A percentile compares a stretch with the other conserved stretches of the same genome.
Conservation (phyloP, 2,329 filamentous ascomycete genomes). For the Cryphonectria carpinicola region DNA sequence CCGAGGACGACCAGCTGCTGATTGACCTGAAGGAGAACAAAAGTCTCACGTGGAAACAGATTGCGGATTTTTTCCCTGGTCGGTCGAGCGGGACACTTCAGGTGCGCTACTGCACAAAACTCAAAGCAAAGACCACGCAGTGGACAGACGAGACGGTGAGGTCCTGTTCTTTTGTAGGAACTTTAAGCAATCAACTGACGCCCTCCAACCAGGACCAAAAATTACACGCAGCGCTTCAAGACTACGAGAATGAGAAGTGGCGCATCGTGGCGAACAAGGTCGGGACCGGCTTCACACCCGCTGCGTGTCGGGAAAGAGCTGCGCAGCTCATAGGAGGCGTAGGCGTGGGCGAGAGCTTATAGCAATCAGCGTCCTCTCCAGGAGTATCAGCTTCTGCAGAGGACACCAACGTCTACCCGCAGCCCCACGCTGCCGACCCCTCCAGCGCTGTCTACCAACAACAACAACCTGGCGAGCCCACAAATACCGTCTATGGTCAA, state of each 20-base stretch:
- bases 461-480: slow-evolving; percentile 21
- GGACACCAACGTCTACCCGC: slow-evolving; percentile 50
- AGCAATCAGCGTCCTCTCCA: slow-evolving; percentile 60
- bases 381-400: slow-evolving; percentile 50
- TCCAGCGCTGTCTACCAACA: slow-evolving; percentile 23
- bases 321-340: slow-evolving; percentile 53
- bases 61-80: slow-evolving; percentile 93
- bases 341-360: slow-evolving; percentile 50
- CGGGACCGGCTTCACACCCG: slow-evolving; percentile 84
- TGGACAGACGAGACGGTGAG: slow-evolving; percentile 94
- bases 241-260: slow-evolving; percentile 93
- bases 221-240: slow-evolving; percentile 74
- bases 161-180: slow-evolving; percentile 18
- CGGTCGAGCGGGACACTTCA: slow-evolving; percentile 88
- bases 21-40: slow-evolving; percentile 94
- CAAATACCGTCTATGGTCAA: slow-evolving; percentile 42
- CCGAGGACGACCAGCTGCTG: slow-evolving; percentile 85
- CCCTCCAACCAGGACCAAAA: slow-evolving; percentile 66
- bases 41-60: slow-evolving; percentile 95
- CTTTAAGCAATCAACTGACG: background rate
- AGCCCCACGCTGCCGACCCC: slow-evolving; percentile 31
- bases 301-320: slow-evolving; percentile 82
- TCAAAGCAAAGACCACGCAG: slow-evolving; percentile 90
- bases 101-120: slow-evolving; percentile 91
- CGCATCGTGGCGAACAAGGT: slow-evolving; percentile 89